Evolutionary conservation across 495 filamentous ascomycete genomes (phyloP), one percentile per base, ranked within the genome.

Genomic region (Hypomontagnella monticulosa): DNA sequence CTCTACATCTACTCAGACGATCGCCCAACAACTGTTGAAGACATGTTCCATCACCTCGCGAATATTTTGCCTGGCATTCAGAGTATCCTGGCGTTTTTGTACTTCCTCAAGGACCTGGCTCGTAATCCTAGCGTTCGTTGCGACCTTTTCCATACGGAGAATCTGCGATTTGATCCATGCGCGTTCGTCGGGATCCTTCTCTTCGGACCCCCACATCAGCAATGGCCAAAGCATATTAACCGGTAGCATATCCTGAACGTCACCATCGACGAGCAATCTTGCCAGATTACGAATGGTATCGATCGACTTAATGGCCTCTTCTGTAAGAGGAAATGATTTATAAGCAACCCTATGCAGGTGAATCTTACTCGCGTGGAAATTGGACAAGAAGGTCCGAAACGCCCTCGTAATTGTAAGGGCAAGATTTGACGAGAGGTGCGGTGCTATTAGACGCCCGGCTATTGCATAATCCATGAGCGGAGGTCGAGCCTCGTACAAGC

Each of bases 261-360:
- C 54, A 12, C 62, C 32, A 30, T 60, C 61, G 27, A 73, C 49
- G 48, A 76, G 74, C 46, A 76, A 48, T 33, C 60, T 63, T 33
- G 76, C 73, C 8, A 80, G 64, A 16, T 61, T 58, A 23, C 75
- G 73, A 57, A 79, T 78, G 18, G 73, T 74, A 16, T 55, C 38
- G 49, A 78, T 71, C 18, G 75, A 73, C 48, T 72, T 61, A 43
- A 64, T 54, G 8, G 76, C 71, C 27, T 78, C 75, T 10, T 71
- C 63, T 4, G 73, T 77, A 12, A 76, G 70, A 19, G 77, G 78
- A 32, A 79, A 65, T 36, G 70, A 62, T 50, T 77, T 78, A 64
- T 79, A 79, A 42, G 79, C 77, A 10, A 79, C 79, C 15, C 76
- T 73, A 59, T 80, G 79, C 18, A 82, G 66, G 50, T 79, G 76